phyloP scores from a whole-genome alignment of 2,329 filamentous ascomycete genomes.

The Fusarium zealandicum region DNA sequence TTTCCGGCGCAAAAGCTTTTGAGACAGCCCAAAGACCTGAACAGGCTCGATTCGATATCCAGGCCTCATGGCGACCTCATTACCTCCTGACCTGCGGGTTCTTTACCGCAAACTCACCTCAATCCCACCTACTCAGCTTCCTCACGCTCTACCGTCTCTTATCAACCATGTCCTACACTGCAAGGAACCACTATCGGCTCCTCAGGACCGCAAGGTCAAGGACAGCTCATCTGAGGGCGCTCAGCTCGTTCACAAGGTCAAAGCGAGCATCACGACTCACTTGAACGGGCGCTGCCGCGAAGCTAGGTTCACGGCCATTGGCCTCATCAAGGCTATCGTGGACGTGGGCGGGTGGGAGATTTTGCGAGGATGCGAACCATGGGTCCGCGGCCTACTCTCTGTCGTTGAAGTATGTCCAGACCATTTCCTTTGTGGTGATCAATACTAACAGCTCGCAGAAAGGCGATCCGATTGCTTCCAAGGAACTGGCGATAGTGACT shows the following conservation, averaged over 20 bases:
- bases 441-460: conserved; percentile 60
- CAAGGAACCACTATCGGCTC: conserved; percentile 66
- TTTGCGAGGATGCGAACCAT: conserved; percentile 74
- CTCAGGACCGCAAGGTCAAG: conserved; percentile 67
- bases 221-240: conserved; percentile 68
- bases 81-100: conserved; percentile 66
- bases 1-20: conserved; percentile 22
- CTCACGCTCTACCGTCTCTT: conserved; percentile 74
- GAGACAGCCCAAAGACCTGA: conserved; percentile 2
- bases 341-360: conserved; percentile 88
- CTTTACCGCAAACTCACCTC: conserved; percentile 75
- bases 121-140: conserved; percentile 75
- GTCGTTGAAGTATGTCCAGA: conserved; percentile 71
- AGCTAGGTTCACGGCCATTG: conserved; percentile 78
- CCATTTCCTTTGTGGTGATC: neutral
- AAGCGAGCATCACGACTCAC: conserved; percentile 77
- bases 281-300: conserved; percentile 78
- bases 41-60: neutral
- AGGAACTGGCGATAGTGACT: conserved; percentile 78
- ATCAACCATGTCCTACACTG: conserved; percentile 66
- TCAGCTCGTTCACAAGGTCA: conserved; percentile 81
- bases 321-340: conserved; percentile 79
- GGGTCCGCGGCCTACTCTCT: conserved; percentile 78
- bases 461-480: conserved; percentile 76
- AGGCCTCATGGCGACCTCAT: conserved; percentile 44